Conservation (phyloP, 257 asterid species). For the Anisodus acutangulus region DNA sequence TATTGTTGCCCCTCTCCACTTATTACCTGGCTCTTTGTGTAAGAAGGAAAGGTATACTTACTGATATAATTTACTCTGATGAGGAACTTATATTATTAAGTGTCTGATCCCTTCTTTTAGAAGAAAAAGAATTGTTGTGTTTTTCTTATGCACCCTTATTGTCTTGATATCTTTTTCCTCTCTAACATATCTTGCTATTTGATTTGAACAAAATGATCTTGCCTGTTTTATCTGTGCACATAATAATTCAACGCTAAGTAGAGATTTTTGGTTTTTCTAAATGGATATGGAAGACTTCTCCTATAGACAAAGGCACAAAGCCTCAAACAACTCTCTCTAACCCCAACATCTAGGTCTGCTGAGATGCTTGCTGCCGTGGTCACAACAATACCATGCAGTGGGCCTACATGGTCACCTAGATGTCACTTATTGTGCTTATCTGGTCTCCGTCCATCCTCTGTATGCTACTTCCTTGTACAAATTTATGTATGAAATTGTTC, state of each 20-base stretch:
- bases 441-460: neutral
- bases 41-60: neutral
- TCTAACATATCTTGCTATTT: neutral
- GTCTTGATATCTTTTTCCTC: neutral
- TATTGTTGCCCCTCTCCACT: neutral
- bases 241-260: neutral
- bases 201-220: neutral
- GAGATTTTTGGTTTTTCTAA: neutral
- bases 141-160: neutral
- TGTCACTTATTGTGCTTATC: constrained; percentile 16
- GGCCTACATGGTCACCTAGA: neutral
- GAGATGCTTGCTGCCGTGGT: neutral
- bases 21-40: constrained; percentile 12
- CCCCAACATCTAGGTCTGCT: neutral
- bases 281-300: neutral
- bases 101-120: neutral
- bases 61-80: neutral
- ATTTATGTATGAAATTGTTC: neutral
- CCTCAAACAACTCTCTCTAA: too few relatives aligned
- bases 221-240: constrained; percentile 4
- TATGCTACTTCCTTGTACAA: neutral
- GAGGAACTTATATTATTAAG: neutral
- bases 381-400: neutral
- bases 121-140: neutral
- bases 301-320: neutral